A percentile compares a stretch with the other conserved stretches of the same genome.
phyloP scores from a whole-genome alignment of 2,329 filamentous ascomycete genomes.

The Fusarium ambrosium region DNA sequence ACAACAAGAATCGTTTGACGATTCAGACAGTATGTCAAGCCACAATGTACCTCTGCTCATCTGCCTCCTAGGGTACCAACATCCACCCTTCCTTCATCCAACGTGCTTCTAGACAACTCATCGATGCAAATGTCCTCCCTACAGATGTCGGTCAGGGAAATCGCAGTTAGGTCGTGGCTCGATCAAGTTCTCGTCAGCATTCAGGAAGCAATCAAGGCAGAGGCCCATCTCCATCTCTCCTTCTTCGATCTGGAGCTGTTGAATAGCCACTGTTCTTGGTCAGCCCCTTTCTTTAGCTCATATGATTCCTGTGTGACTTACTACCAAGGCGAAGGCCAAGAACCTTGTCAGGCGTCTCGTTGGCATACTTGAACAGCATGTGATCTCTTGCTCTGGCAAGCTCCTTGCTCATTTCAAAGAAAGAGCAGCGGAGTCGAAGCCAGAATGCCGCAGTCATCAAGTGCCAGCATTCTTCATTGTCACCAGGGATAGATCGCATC shows the following conservation, averaged over 20 bases:
- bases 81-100: neutral
- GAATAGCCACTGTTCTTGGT: neutral
- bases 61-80: neutral
- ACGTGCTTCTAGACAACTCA: neutral
- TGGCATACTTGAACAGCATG: neutral
- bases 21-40: neutral
- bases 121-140: neutral
- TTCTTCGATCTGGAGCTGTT: neutral
- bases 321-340: neutral
- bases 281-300: neutral
- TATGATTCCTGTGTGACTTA: neutral
- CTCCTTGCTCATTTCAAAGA: neutral
- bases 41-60: neutral
- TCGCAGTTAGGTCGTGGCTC: neutral
- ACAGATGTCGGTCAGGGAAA: neutral
- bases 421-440: neutral
- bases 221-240: neutral
- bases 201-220: neutral
- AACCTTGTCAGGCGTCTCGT: neutral
- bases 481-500: neutral
- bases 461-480: neutral
- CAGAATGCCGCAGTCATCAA: slow-evolving; percentile 1
- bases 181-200: neutral
- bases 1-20: neutral
- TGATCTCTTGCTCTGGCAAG: neutral